phyloP scores from a whole-genome alignment of 2,329 filamentous ascomycete genomes.

The Helotiales sp. region DNA sequence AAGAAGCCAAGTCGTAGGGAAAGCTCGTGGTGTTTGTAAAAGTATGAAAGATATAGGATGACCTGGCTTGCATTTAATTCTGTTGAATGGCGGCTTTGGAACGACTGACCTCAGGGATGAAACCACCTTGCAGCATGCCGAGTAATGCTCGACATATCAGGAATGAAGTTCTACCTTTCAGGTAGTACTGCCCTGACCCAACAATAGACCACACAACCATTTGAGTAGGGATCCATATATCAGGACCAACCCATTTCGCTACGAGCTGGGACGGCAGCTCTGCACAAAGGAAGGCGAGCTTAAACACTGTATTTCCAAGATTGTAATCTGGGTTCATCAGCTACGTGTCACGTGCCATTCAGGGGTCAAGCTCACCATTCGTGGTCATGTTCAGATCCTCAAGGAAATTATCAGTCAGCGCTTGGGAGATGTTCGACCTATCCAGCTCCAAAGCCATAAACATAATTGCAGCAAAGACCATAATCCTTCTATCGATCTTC shows the following conservation, averaged over 20 bases:
- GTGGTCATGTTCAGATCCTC: slow-evolving; percentile 49
- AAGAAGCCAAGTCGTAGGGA: slow-evolving; percentile 29
- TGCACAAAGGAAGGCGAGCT: slow-evolving; percentile 35
- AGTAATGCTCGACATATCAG: slow-evolving; percentile 25
- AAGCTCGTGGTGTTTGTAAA: slow-evolving; percentile 31
- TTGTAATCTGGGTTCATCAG: slow-evolving; percentile 41
- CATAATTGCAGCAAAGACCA: slow-evolving; percentile 46
- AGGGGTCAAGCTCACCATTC: slow-evolving; percentile 38
- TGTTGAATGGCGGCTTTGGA: slow-evolving; percentile 46
- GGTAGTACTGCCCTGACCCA: slow-evolving; percentile 49
- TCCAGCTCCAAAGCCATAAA: slow-evolving; percentile 64
- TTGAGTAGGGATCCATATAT: slow-evolving; percentile 52
- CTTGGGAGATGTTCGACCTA: slow-evolving; percentile 58
- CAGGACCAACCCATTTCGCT: slow-evolving; percentile 49
- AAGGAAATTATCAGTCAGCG: slow-evolving; percentile 61
- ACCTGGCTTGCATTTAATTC: slow-evolving; percentile 38
- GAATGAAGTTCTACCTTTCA: slow-evolving; percentile 37
- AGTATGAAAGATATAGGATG: slow-evolving; percentile 31
- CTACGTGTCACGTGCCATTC: not conserved
- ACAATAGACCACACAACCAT: slow-evolving; percentile 54
- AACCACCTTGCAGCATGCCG: slow-evolving; percentile 30
- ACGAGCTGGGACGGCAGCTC: slow-evolving; percentile 56
- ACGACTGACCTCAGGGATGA: slow-evolving; percentile 42
- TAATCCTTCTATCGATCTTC: slow-evolving; percentile 36
- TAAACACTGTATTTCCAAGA: slow-evolving; percentile 45